phyloP scores from a whole-genome alignment of 2,329 filamentous ascomycete genomes.

The Zalaria obscura region DNA sequence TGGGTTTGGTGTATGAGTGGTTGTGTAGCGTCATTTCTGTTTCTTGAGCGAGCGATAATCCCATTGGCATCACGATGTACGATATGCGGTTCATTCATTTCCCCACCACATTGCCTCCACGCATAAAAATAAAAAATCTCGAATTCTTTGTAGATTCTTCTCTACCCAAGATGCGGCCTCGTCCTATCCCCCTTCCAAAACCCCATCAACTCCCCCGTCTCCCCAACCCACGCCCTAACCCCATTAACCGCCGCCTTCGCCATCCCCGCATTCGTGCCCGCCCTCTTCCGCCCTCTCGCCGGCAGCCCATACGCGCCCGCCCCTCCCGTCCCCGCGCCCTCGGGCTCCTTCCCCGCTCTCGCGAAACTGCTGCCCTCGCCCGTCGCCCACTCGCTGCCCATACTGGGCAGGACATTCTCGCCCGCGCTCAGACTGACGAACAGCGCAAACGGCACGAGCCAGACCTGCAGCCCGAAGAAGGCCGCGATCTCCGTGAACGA shows the following conservation, averaged over 20 bases:
- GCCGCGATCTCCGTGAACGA: slow-evolving; percentile 89
- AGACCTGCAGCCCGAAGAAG: slow-evolving; percentile 92
- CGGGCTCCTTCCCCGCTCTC: slow-evolving; percentile 25
- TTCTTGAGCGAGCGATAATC: no score
- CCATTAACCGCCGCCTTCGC: slow-evolving; percentile 44
- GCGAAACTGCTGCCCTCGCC: slow-evolving; percentile 39
- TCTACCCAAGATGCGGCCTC: slow-evolving; percentile 18
- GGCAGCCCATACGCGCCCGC: slow-evolving; percentile 12
- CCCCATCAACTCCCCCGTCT: slow-evolving; percentile 47
- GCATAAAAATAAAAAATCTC: no score
- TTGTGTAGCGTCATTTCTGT: no score
- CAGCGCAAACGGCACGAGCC: slow-evolving; percentile 87
- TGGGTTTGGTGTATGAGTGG: no score
- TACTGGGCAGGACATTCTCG: slow-evolving; percentile 87
- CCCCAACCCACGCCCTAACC: slow-evolving; percentile 49
- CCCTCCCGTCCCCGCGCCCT: slow-evolving; percentile 25
- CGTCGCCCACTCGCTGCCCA: slow-evolving; percentile 62
- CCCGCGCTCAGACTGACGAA: slow-evolving; percentile 90
- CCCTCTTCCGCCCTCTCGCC: slow-evolving; percentile 30
- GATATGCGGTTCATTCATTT: no score
- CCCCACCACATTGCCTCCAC: no score
- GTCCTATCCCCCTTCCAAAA: slow-evolving; percentile 46
- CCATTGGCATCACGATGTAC: no score
- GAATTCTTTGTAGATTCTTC: no score
- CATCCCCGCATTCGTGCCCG: slow-evolving; percentile 39